Percentiles rank a stretch among this genome's conserved stretches.
These are phyloP conservation scores for Pseudophaeomoniella oleicola DNA, from an alignment of 2,329 filamentous ascomycete genomes.

Conservation along the genomic window DNA sequence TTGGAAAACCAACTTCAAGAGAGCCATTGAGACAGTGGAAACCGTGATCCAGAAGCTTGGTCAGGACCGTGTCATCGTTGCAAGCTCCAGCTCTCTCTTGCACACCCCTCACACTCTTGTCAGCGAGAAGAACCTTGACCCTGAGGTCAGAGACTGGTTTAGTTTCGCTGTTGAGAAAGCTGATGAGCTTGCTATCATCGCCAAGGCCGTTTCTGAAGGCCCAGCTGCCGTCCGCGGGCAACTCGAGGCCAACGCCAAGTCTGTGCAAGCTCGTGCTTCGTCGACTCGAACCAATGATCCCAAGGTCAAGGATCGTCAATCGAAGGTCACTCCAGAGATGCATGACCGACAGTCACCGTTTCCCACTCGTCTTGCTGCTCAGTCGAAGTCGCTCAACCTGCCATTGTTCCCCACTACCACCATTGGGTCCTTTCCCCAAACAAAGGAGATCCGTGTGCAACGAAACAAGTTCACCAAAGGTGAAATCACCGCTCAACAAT, in stretches of 20 bases:
- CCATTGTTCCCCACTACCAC: conserved; percentile 98
- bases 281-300: conserved; percentile 96
- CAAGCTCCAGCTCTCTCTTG: conserved; percentile 92
- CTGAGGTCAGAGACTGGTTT: conserved; percentile 95
- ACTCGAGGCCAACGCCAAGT: conserved; percentile 95
- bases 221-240: conserved; percentile 72
- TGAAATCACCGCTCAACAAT: conserved; percentile 81
- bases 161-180: conserved; percentile 95
- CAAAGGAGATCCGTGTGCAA: conserved; percentile 92
- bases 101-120: conserved; percentile 96
- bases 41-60: conserved; percentile 85
- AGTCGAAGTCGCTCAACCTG: conserved; percentile 85
- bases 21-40: conserved; percentile 82
- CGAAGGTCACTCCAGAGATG: conserved; percentile 66
- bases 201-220: conserved; percentile 92
- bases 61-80: conserved; percentile 92
- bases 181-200: conserved; percentile 75
- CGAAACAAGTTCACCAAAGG: conserved; percentile 99
- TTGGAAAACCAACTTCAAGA: conserved; percentile 99
- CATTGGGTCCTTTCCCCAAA: conserved; percentile 98
- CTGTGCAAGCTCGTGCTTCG: conserved; percentile 75
- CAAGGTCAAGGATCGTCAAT: conserved; percentile 90
- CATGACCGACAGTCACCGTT: conserved; percentile 92
- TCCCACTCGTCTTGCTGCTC: conserved; percentile 67
- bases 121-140: conserved; percentile 95